Conservation (phyloP, 306 rosid genomes). For the Trifolium pratense region DNA sequence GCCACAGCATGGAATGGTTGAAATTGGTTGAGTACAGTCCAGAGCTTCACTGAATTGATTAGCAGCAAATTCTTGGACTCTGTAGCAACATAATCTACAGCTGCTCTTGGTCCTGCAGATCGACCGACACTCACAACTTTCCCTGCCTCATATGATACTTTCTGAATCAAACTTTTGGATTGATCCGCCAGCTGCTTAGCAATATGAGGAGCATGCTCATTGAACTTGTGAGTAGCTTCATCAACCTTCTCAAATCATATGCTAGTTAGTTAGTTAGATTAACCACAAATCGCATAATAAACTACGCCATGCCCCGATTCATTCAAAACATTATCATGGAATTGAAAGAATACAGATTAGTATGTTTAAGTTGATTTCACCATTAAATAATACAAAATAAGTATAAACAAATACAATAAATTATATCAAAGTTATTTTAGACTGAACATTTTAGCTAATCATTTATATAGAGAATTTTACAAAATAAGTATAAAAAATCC, state of each 20-base stretch:
- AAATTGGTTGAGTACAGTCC: constrained; percentile 54
- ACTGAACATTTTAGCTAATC: neutral
- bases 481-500: neutral
- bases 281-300: neutral
- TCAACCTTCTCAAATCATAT: constrained; percentile 61
- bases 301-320: neutral
- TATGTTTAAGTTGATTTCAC: neutral
- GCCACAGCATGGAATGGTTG: constrained; percentile 62
- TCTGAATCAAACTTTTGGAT: constrained; percentile 46
- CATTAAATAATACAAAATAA: neutral
- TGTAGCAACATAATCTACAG: constrained; percentile 53
- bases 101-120: constrained; percentile 67
- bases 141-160: constrained; percentile 46
- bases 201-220: constrained; percentile 64
- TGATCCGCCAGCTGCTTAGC: constrained; percentile 56
- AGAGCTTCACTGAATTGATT: constrained; percentile 54
- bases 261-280: neutral
- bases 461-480: neutral
- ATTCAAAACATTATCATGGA: constrained; percentile 6
- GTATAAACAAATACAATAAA: neutral
- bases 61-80: constrained; percentile 64
- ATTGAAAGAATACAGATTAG: neutral
- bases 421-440: neutral
- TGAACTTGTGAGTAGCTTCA: constrained; percentile 53
- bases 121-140: constrained; percentile 52